A percentile compares a stretch with the other conserved stretches of the same genome.
phyloP scores from a whole-genome alignment of 176 grass and related monocot genomes.

The bread wheat (Triticum aestivum) region DNA sequence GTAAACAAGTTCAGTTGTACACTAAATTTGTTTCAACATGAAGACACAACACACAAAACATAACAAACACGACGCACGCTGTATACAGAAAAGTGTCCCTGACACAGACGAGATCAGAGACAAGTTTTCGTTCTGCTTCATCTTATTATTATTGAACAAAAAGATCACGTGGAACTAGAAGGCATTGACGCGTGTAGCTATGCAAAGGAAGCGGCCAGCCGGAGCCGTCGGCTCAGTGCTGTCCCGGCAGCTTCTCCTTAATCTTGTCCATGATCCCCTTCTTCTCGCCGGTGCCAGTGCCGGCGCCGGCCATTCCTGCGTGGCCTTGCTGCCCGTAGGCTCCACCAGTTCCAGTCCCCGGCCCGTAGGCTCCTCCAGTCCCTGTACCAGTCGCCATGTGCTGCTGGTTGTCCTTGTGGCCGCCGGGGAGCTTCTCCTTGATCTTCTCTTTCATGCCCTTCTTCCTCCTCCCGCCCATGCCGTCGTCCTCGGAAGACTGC shows the following conservation, averaged over 20 bases:
- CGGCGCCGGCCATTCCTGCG: neutral
- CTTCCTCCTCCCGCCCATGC: slow-evolving; percentile 59
- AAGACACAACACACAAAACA: neutral
- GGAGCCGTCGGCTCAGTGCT: neutral
- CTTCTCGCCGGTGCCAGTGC: slow-evolving; percentile 11
- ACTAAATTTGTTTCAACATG: neutral
- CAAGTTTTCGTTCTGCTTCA: neutral
- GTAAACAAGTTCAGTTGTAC: neutral
- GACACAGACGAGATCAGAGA: neutral
- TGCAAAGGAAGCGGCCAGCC: neutral
- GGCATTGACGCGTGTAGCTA: neutral
- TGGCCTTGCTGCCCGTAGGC: slow-evolving; percentile 25
- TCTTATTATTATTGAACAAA: slow-evolving; percentile 1
- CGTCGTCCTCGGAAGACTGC: slow-evolving; percentile 60
- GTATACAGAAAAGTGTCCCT: neutral
- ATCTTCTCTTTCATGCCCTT: slow-evolving; percentile 74
- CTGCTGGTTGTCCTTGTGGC: slow-evolving; percentile 23
- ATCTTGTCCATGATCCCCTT: slow-evolving; percentile 18
- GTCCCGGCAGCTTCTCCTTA: slow-evolving; percentile 24
- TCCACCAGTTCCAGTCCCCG: neutral
- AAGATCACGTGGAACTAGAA: neutral
- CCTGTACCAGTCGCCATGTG: neutral
- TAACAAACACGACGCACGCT: neutral
- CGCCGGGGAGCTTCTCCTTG: slow-evolving; percentile 59
- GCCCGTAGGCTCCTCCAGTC: neutral